phyloP scores from a whole-genome alignment of 805 yeast species.

The Metschnikowia rubicola region DNA sequence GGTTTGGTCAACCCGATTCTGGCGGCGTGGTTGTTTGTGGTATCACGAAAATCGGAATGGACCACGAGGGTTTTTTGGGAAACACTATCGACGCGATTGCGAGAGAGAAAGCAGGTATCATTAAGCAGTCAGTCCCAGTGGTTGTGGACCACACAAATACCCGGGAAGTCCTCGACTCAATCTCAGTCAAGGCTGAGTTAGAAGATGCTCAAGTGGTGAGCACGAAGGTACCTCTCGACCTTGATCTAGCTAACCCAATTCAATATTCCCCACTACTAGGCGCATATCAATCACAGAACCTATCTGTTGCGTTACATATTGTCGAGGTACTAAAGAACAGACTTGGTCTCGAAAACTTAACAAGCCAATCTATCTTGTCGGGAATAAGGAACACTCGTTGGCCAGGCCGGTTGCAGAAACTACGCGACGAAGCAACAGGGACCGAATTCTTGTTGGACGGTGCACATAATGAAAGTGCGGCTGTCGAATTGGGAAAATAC shows the following conservation, averaged over 20 bases:
- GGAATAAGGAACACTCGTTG: slow-evolving; percentile 63
- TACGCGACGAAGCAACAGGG: slow-evolving; percentile 22
- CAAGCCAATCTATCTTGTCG: slow-evolving; percentile 31
- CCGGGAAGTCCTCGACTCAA: slow-evolving; percentile 44
- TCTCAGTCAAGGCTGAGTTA: slow-evolving; percentile 35
- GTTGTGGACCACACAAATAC: slow-evolving; percentile 33
- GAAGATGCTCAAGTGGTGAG: slow-evolving; percentile 26
- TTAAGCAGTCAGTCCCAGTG: slow-evolving; percentile 57
- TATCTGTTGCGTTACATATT: slow-evolving; percentile 63
- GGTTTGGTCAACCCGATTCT: not conserved
- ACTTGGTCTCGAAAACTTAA: slow-evolving; percentile 24
- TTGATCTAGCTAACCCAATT: slow-evolving; percentile 19
- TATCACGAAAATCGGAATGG: slow-evolving; percentile 81
- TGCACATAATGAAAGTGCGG: slow-evolving; percentile 88
- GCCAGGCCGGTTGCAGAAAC: slow-evolving; percentile 83
- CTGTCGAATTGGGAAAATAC: slow-evolving; percentile 61
- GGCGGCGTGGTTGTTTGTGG: slow-evolving; percentile 59
- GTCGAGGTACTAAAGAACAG: slow-evolving; percentile 34
- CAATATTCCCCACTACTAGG: slow-evolving; percentile 65
- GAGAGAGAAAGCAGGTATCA: slow-evolving; percentile 79
- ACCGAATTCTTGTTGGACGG: slow-evolving; percentile 67
- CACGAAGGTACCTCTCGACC: slow-evolving; percentile 18
- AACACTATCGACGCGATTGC: slow-evolving; percentile 64
- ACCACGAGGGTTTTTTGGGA: slow-evolving; percentile 80
- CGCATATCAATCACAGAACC: slow-evolving; percentile 65